These are phyloP conservation scores for Petasospora fabianii DNA, from an alignment of 1,139 yeast genomes.

Conservation along the genomic window DNA sequence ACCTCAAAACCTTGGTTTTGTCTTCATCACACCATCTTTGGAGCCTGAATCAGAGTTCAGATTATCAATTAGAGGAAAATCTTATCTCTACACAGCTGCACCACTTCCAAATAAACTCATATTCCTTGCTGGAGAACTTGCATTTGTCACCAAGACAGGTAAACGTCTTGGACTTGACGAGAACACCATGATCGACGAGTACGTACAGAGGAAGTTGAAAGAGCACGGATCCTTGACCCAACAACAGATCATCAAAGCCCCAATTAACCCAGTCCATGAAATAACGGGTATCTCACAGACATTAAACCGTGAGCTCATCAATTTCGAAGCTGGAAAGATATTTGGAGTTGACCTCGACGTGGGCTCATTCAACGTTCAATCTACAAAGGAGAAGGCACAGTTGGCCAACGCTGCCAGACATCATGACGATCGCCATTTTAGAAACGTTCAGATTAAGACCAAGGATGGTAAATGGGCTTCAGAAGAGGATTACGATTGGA, in stretches of 20 bases:
- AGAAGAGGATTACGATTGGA: constrained; percentile 38
- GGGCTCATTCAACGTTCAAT: constrained; percentile 23
- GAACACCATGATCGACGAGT: constrained; percentile 31
- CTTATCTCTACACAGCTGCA: constrained; percentile 32
- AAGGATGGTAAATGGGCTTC: constrained; percentile 28
- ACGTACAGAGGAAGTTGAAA: constrained; percentile 28
- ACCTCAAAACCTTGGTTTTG: constrained; percentile 30
- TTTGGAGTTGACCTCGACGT: constrained; percentile 19
- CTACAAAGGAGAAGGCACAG: constrained; percentile 26
- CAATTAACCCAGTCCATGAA: constrained; percentile 27
- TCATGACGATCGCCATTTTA: constrained; percentile 28
- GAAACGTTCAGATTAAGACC: constrained; percentile 27
- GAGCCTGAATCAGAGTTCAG: constrained; percentile 33
- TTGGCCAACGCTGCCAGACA: constrained; percentile 30
- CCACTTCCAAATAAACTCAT: constrained; percentile 33
- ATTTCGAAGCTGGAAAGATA: constrained; percentile 21
- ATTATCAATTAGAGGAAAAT: constrained; percentile 33
- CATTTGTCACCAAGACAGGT: constrained; percentile 32
- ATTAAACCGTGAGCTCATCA: constrained; percentile 28
- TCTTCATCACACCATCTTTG: constrained; percentile 31
- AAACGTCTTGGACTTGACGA: constrained; percentile 28
- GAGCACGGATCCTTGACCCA: constrained; percentile 19
- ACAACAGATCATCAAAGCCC: constrained; percentile 28
- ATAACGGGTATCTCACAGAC: constrained; percentile 24
- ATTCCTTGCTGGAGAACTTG: constrained; percentile 34